Conservation (phyloP, 306 rosid species). For the Coriaria nepalensis region DNA sequence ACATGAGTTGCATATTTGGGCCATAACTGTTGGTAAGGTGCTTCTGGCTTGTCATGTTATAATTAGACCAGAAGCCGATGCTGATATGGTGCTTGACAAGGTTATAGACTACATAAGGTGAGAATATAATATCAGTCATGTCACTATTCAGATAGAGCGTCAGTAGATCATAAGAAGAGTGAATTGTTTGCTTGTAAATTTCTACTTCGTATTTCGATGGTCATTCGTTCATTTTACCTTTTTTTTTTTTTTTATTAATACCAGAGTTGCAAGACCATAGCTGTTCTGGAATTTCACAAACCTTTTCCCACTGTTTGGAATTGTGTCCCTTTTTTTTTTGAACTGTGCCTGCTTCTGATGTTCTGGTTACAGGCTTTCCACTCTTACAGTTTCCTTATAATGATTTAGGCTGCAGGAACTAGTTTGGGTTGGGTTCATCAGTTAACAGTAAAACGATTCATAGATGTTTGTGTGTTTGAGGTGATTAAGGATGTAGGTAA, state of each 20-base stretch:
- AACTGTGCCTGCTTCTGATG: too few relatives aligned
- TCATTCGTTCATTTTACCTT: constrained; percentile 3
- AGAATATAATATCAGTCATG: constrained; percentile 35
- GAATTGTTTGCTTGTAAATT: not conserved
- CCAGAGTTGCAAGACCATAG: not conserved
- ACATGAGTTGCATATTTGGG: constrained; percentile 37
- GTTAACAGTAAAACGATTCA: too few relatives aligned
- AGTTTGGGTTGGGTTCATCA: too few relatives aligned
- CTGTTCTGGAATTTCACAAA: too few relatives aligned
- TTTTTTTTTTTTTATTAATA: constrained; percentile 6
- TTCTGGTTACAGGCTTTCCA: too few relatives aligned
- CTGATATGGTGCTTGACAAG: constrained; percentile 31
- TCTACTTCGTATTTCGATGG: not conserved
- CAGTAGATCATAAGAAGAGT: constrained; percentile 12
- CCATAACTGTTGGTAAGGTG: constrained; percentile 39
- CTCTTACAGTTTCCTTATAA: too few relatives aligned
- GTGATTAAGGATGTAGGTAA: too few relatives aligned
- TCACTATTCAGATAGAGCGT: constrained; percentile 44
- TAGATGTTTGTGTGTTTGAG: too few relatives aligned
- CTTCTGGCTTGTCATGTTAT: constrained; percentile 37
- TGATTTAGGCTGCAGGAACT: too few relatives aligned
- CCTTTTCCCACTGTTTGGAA: too few relatives aligned
- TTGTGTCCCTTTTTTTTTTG: too few relatives aligned
- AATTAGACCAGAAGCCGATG: constrained; percentile 32
- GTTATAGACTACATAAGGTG: constrained; percentile 28